Percentiles rank a stretch among this genome's conserved stretches.
Evolutionary conservation across 805 yeast genomes (phyloP).

Genomic region (Metschnikowia orientalis): DNA sequence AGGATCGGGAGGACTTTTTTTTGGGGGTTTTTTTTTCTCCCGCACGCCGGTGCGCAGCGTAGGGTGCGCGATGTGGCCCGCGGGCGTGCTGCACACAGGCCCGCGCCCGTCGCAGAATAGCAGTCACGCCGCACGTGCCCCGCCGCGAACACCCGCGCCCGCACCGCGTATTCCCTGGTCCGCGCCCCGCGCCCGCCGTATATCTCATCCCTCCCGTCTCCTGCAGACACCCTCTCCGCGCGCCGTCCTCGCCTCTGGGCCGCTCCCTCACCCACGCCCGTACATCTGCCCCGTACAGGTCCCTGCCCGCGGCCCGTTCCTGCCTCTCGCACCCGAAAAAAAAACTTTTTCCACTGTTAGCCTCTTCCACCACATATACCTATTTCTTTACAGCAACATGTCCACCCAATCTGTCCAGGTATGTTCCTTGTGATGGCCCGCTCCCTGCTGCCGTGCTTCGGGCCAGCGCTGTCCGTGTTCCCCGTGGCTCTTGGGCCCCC

Average conservation of each 20-base stretch:
- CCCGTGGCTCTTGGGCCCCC: not conserved
- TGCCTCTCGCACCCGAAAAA: constrained; percentile 8
- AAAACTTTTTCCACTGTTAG: constrained; percentile 14
- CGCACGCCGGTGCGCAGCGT: constrained; percentile 5
- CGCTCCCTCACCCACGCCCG: constrained; percentile 1
- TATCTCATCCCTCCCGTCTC: too few relatives aligned
- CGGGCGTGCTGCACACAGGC: not conserved
- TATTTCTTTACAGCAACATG: constrained; percentile 47
- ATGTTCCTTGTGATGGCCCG: constrained; percentile 36
- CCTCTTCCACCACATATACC: constrained; percentile 30
- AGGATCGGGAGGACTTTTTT: constrained; percentile 5
- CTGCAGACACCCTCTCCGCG: too few relatives aligned
- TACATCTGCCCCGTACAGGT: constrained; percentile 10
- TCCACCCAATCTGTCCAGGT: constrained; percentile 88
- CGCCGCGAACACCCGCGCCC: constrained; percentile 1
- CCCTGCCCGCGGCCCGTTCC: constrained; percentile 6
- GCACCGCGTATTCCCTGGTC: constrained; percentile 7
- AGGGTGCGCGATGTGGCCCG: constrained; percentile 1
- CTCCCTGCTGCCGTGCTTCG: too few relatives aligned
- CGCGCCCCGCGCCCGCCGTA: constrained; percentile 2
- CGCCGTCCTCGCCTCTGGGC: not conserved
- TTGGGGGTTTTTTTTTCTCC: constrained; percentile 5
- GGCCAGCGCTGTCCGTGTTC: not conserved
- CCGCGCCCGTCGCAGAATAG: not conserved
- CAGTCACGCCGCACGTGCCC: constrained; percentile 16